Evolutionary conservation across 495 filamentous ascomycete genomes (phyloP).

Genomic region (Penicillium bovifimosum): DNA sequence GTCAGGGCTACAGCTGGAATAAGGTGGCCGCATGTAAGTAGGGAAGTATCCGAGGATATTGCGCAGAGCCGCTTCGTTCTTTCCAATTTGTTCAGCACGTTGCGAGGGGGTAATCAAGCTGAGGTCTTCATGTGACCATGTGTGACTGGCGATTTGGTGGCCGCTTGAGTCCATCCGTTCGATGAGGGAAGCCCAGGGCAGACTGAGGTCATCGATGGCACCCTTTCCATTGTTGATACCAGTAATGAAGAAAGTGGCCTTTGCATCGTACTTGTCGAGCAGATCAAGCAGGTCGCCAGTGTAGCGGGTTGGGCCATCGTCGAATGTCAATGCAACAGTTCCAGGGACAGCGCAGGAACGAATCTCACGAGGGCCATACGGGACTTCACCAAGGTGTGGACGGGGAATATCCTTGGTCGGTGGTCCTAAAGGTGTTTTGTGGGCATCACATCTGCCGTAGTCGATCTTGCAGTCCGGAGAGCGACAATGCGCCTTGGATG

Average conservation of each 20-base stretch:
- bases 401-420: conserved; percentile 56
- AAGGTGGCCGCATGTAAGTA: conserved; percentile 82
- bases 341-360: conserved; percentile 59
- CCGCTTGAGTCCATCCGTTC: conserved; percentile 62
- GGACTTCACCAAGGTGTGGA: conserved; percentile 50
- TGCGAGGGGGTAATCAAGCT: conserved; percentile 49
- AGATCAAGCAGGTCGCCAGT: conserved; percentile 65
- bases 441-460: conserved; percentile 66
- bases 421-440: conserved; percentile 54
- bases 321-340: conserved; percentile 69
- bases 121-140: conserved; percentile 76
- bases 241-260: conserved; percentile 76
- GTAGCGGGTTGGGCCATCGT: conserved; percentile 70
- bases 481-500: conserved; percentile 53
- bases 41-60: conserved; percentile 78
- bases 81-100: conserved; percentile 63
- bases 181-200: conserved; percentile 56
- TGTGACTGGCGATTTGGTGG: conserved; percentile 83
- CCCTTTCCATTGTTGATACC: conserved; percentile 72
- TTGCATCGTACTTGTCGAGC: conserved; percentile 58
- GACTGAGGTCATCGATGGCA: conserved; percentile 54
- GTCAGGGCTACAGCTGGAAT: conserved; percentile 59
- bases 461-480: conserved; percentile 66
- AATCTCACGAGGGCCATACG: conserved; percentile 58
- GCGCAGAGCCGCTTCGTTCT: conserved; percentile 74